Base-by-base conservation (phyloP, 257 asterid genomes). In the Rubia yunnanensis region DNA sequence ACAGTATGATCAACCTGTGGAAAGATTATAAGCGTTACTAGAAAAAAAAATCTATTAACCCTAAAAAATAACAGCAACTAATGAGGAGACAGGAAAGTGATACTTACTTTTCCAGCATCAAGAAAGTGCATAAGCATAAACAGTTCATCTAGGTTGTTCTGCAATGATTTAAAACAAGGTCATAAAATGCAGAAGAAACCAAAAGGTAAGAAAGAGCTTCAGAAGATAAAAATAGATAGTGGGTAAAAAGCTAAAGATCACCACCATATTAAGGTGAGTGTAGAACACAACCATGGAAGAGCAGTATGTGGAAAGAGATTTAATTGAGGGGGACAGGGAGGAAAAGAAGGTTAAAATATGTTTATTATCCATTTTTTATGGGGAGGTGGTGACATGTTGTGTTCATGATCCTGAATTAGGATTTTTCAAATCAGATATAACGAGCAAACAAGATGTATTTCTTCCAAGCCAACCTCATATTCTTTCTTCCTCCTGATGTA, bases 61-160 rank as follows among this genome's bases (percentile, higher is more conserved):
- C 10, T 39, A 39, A 39, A n/a, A 50, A n/a, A 52, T 52, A 15
- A 28, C 35, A 38, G 7, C 38, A 11, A 22, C n/a, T 24, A 17
- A 17, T 18, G 44, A 46, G 38, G 7, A 44, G 27, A 0, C 20
- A 9, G n/a, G 39, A 64, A 5, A 30, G 48, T 5, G 48, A 14
- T 30, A 46, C 60, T 9, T 36, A 91, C 98, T 96, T 94, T 94
- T 64, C 97, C 97, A 69, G 97, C 95, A 77, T 94, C 99, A 70
- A 94, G 97, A 85, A 94, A 94, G 83, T 94, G 99, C 99, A 94
- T 94, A 66, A 94, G 99, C 99, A 94, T 90, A 82, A 94, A 94
- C 67, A 94, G 95, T 67, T 94, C 99, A 67, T 94, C 99, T 84
- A 94, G 77, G 81, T 94, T 88, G 83, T 94, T 94, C 99, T 94